Evolutionary conservation across 805 yeast species (phyloP).

Genomic region (Saturnispora kantuleensis): DNA sequence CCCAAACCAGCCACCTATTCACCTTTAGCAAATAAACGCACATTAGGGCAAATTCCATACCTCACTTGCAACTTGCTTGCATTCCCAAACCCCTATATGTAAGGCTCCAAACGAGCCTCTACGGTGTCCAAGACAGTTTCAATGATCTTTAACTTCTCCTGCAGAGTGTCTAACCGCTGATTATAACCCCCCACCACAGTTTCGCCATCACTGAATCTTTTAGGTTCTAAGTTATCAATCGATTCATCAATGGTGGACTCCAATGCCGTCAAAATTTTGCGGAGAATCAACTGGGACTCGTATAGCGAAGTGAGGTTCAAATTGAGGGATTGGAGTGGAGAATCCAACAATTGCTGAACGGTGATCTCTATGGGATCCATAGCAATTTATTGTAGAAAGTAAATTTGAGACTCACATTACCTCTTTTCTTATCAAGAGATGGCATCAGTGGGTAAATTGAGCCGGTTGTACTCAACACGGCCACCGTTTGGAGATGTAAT

Average conservation of each 20-base stretch:
- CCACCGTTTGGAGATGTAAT: slow-evolving; percentile 38
- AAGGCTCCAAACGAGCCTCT: neutral
- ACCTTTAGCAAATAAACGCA: too few relatives aligned
- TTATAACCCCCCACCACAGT: slow-evolving; percentile 15
- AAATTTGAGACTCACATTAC: too few relatives aligned
- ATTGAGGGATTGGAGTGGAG: slow-evolving; percentile 42
- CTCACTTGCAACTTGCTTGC: too few relatives aligned
- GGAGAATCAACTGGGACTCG: slow-evolving; percentile 46
- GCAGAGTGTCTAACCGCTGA: slow-evolving; percentile 19
- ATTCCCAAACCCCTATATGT: too few relatives aligned
- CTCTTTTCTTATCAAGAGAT: too few relatives aligned
- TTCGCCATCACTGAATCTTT: slow-evolving; percentile 8
- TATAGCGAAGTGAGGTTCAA: slow-evolving; percentile 42
- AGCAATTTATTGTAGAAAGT: slow-evolving; percentile 15
- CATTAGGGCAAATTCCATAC: too few relatives aligned
- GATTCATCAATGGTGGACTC: slow-evolving; percentile 25
- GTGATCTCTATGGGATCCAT: slow-evolving; percentile 52
- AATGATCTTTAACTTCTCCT: slow-evolving; percentile 8
- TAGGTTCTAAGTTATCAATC: slow-evolving; percentile 8
- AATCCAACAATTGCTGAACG: slow-evolving; percentile 46
- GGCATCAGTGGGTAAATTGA: neutral
- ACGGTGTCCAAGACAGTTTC: neutral
- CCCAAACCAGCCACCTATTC: too few relatives aligned
- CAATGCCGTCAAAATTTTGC: slow-evolving; percentile 36
- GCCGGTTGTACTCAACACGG: slow-evolving; percentile 7